Evolutionary conservation across 345 rosid species (phyloP).

Genomic region (Brassica cretica): DNA sequence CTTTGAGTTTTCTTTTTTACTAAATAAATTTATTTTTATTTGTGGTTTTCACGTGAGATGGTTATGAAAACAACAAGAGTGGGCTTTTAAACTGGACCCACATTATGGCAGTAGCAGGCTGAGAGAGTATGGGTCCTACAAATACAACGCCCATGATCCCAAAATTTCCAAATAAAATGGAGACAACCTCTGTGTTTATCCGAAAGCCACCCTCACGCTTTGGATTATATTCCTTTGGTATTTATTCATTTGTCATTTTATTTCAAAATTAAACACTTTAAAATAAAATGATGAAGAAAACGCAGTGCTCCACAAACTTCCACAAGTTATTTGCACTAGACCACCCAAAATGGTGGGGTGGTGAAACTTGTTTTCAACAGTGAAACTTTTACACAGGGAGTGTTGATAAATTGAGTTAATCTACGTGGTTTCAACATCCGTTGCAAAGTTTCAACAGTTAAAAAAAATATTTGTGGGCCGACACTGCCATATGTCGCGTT

Average conservation of each 20-base stretch:
- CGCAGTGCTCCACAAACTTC: slow-evolving; percentile 15
- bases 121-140: slow-evolving; percentile 30
- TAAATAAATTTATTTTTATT: background rate
- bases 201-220: slow-evolving; percentile 43
- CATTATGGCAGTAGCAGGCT: slow-evolving; percentile 38
- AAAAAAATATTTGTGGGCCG: no score
- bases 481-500: no score
- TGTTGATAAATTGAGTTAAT: no score
- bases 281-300: slow-evolving; percentile 13
- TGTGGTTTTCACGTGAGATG: slow-evolving; percentile 26
- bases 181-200: slow-evolving; percentile 41
- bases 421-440: no score
- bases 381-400: no score
- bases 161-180: slow-evolving; percentile 44
- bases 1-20: background rate
- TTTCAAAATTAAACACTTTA: background rate
- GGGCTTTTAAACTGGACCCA: slow-evolving; percentile 43
- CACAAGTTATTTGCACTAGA: slow-evolving; percentile 6
- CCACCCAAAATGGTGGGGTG: no score
- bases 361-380: no score
- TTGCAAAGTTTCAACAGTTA: no score
- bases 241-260: background rate
- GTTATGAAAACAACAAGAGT: slow-evolving; percentile 13
- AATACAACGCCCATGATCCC: slow-evolving; percentile 39
- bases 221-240: slow-evolving; percentile 19